phyloP scores from a whole-genome alignment of 2,329 filamentous ascomycete genomes.

The Lachnellula occidentalis region DNA sequence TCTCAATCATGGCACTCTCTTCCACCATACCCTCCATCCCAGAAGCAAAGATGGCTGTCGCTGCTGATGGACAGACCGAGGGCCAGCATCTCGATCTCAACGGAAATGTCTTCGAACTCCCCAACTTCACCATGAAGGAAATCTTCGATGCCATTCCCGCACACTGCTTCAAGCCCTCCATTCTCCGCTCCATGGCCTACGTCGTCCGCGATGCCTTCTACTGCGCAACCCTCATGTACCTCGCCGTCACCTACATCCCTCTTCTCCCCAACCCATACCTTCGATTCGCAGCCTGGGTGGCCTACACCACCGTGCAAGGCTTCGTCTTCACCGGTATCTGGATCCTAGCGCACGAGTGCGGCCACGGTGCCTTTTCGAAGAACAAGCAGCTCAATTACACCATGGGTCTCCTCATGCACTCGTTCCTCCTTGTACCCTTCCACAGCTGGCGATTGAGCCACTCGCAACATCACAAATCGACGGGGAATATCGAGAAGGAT shows the following conservation, averaged over 20 bases:
- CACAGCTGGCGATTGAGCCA: slow-evolving; percentile 71
- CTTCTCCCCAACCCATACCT: slow-evolving; percentile 40
- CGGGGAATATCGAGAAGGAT: slow-evolving; percentile 63
- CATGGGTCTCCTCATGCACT: slow-evolving; percentile 61
- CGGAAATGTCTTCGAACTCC: slow-evolving; percentile 31
- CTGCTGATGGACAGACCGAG: slow-evolving; percentile 42
- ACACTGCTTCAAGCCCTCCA: slow-evolving; percentile 58
- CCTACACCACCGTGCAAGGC: slow-evolving; percentile 61
- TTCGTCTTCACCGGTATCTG: slow-evolving; percentile 65
- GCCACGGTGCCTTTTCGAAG: slow-evolving; percentile 62
- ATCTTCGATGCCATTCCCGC: slow-evolving; percentile 48
- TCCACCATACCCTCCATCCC: not conserved
- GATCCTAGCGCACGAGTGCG: slow-evolving; percentile 68
- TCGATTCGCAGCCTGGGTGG: slow-evolving; percentile 48
- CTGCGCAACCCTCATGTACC: slow-evolving; percentile 40
- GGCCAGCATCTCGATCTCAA: slow-evolving; percentile 37
- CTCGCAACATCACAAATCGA: slow-evolving; percentile 63
- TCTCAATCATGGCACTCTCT: not conserved
- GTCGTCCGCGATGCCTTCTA: slow-evolving; percentile 52
- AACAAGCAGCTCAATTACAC: slow-evolving; percentile 54
- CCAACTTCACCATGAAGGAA: slow-evolving; percentile 32
- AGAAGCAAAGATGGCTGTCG: not conserved
- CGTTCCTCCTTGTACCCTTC: slow-evolving; percentile 61
- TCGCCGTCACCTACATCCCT: slow-evolving; percentile 49
- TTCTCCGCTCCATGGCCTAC: slow-evolving; percentile 49